Conservation (phyloP, 768 basidiomycete genomes). For the Fibroporia radiculosa region DNA sequence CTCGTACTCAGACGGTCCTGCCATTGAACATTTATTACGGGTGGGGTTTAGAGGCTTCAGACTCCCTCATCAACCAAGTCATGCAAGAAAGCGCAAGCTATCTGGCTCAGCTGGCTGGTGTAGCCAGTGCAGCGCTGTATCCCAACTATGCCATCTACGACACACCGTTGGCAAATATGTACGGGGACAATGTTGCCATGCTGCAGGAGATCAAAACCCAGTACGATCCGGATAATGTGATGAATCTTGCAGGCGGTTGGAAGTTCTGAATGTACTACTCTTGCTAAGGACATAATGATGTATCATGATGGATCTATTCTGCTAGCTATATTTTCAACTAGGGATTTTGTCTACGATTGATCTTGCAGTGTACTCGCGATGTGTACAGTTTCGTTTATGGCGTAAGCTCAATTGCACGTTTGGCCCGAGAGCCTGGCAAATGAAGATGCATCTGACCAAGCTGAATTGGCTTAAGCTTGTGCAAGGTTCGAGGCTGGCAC, state of each 20-base stretch:
- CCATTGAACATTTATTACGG: constrained; percentile 34
- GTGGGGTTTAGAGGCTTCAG: constrained; percentile 29
- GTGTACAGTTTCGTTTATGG: no score
- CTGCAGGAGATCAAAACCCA: constrained; percentile 29
- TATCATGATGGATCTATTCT: no score
- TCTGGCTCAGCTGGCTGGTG: constrained; percentile 26
- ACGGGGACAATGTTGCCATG: constrained; percentile 35
- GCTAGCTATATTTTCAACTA: no score
- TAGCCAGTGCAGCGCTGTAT: constrained; percentile 32
- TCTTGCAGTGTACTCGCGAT: no score
- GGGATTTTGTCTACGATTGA: no score
- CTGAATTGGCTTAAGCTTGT: no score
- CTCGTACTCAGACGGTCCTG: constrained; percentile 25
- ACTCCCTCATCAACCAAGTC: constrained; percentile 31
- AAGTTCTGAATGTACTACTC: constrained; percentile 24
- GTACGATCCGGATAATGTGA: constrained; percentile 46
- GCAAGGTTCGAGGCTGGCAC: no score
- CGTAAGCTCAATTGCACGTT: no score
- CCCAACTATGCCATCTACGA: constrained; percentile 45
- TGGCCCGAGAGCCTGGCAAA: no score
- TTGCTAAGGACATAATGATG: no score
- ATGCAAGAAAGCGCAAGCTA: constrained; percentile 27
- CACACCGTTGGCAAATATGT: constrained; percentile 39
- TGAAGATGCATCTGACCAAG: no score
- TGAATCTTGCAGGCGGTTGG: constrained; percentile 57